Conservation (phyloP, 805 yeast genomes). For the Citeromyces matritensis region DNA sequence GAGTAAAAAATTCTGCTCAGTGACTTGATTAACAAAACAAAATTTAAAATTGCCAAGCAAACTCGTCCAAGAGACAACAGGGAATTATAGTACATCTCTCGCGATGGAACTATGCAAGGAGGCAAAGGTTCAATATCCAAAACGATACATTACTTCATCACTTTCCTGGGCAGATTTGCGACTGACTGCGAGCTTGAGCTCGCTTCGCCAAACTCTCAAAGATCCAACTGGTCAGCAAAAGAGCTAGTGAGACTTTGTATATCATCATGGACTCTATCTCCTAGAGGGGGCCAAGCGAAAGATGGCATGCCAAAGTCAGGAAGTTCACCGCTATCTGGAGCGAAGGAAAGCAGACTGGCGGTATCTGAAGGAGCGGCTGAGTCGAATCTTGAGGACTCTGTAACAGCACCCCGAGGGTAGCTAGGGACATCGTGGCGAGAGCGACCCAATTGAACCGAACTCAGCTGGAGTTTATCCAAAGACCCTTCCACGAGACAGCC, state of each 20-base stretch:
- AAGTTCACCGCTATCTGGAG: not conserved
- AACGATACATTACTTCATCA: no score
- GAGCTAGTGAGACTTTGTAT: slow-evolving; percentile 21
- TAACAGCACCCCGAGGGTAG: not conserved
- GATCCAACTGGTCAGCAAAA: slow-evolving; percentile 20
- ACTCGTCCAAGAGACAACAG: no score
- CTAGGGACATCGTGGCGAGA: not conserved
- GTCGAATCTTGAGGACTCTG: not conserved
- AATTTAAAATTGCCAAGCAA: no score
- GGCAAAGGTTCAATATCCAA: no score
- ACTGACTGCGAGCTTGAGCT: no score
- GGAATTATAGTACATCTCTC: no score
- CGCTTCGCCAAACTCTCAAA: no score
- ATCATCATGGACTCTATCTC: no score
- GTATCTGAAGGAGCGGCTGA: not conserved
- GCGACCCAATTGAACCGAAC: slow-evolving; percentile 36
- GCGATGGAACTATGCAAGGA: no score
- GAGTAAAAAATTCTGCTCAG: no score
- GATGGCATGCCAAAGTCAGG: slow-evolving; percentile 8
- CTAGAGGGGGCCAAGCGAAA: slow-evolving; percentile 13
- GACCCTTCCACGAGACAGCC: slow-evolving; percentile 89
- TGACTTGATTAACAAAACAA: no score
- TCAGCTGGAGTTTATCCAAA: slow-evolving; percentile 60
- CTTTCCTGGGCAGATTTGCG: no score
- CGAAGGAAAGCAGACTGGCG: slow-evolving; percentile 2